phyloP scores from a whole-genome alignment of 139 green algal species.

The Coelastrella sp. region DNA sequence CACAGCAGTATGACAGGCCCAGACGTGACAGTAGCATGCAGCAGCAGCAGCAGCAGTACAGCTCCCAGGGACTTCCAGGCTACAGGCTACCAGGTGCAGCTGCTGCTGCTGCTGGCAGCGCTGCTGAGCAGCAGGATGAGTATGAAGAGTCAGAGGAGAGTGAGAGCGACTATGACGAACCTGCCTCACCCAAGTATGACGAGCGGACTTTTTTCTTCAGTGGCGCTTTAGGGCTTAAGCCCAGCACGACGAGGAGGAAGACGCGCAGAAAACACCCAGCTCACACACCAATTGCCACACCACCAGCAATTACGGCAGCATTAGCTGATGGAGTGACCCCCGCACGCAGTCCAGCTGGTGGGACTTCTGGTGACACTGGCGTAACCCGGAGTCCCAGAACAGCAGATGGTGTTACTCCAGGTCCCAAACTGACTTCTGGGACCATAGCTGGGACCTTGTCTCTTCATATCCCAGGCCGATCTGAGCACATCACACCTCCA shows the following conservation, averaged over 20 bases:
- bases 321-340: conserved; percentile 19
- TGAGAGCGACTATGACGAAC: conserved; percentile 57
- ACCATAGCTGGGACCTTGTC: neutral
- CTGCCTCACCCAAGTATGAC: conserved; percentile 96
- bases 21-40: conserved; percentile 33
- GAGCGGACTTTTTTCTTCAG: conserved; percentile 83
- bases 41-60: neutral
- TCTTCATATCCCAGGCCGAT: conserved; percentile 10
- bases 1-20: neutral
- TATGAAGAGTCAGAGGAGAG: conserved; percentile 38
- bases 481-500: conserved; percentile 38
- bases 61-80: neutral
- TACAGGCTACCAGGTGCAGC: neutral
- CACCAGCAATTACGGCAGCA: conserved; percentile 14
- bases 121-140: neutral
- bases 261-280: conserved; percentile 7
- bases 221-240: neutral
- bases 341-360: neutral
- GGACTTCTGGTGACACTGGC: neutral
- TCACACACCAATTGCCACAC: conserved; percentile 11
- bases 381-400: neutral
- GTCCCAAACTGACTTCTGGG: neutral
- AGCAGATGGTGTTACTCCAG: neutral
- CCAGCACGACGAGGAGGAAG: neutral
- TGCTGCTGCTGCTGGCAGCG: conserved; percentile 1